Percentiles rank a stretch among this genome's conserved stretches.
These are phyloP conservation scores for Colletotrichum sidae DNA, from an alignment of 2,329 filamentous ascomycete genomes.

Conservation along the genomic window DNA sequence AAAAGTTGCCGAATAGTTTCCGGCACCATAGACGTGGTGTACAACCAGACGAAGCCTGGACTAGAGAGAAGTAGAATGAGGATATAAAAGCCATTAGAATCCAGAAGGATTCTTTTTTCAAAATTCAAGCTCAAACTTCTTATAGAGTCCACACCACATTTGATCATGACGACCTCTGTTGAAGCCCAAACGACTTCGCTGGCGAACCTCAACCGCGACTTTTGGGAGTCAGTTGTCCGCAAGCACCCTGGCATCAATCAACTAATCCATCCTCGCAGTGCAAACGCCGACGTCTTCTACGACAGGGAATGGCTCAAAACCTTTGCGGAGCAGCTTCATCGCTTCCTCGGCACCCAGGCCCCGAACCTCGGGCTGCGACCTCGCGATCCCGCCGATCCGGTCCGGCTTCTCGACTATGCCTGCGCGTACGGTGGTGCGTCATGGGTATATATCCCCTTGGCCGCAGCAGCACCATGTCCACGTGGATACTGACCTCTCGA, in stretches of 20 bases:
- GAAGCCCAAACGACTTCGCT: conserved; percentile 17
- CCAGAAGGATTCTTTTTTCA: not conserved
- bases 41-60: not conserved
- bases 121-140: no score
- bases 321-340: conserved; percentile 28
- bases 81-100: not conserved
- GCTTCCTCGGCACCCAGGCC: conserved; percentile 32
- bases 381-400: conserved; percentile 12
- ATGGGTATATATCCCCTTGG: conserved; percentile 23
- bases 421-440: conserved; percentile 38
- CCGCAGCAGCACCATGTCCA: not conserved
- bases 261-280: not conserved
- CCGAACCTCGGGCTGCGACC: conserved; percentile 25
- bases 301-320: conserved; percentile 38
- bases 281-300: conserved; percentile 28
- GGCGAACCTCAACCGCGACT: conserved; percentile 32
- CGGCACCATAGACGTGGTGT: not conserved
- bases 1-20: conserved; percentile 35
- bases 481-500: not conserved
- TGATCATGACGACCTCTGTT: conserved; percentile 10
- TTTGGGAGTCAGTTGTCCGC: conserved; percentile 33
- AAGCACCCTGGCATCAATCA: not conserved
- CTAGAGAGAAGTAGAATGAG: not conserved
- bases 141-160: not conserved
- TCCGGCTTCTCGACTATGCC: conserved; percentile 39